Conservation (phyloP, 2,329 filamentous ascomycete species). For the Alternaria sp. region DNA sequence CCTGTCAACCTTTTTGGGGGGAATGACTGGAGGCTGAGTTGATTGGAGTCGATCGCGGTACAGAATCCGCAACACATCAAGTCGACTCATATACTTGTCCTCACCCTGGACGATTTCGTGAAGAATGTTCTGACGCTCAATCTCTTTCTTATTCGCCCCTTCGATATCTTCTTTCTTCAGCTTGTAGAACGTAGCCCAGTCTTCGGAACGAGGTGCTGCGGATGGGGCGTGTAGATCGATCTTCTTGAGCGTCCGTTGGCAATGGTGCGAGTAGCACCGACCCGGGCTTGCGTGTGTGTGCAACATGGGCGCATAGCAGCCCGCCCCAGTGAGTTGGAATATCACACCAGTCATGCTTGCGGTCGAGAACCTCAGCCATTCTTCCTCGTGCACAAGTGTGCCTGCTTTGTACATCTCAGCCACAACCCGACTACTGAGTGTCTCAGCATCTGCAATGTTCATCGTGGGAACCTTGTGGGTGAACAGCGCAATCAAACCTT, state of each 20-base stretch:
- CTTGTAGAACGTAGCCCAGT: constrained; percentile 91
- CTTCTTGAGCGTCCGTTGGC: constrained; percentile 92
- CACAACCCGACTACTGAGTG: constrained; percentile 78
- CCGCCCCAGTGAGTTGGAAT: constrained; percentile 88
- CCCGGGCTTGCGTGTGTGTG: constrained; percentile 74
- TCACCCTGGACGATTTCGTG: constrained; percentile 96
- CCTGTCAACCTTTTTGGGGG: constrained; percentile 76
- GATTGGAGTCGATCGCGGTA: constrained; percentile 82
- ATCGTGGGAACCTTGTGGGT: constrained; percentile 96
- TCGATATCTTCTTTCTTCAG: constrained; percentile 80
- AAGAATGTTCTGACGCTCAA: constrained; percentile 90
- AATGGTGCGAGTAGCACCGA: constrained; percentile 92
- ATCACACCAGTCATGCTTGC: constrained; percentile 86
- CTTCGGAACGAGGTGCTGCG: constrained; percentile 70
- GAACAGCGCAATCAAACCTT: constrained; percentile 87
- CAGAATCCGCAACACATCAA: constrained; percentile 83
- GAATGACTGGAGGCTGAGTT: constrained; percentile 81
- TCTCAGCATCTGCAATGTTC: constrained; percentile 97
- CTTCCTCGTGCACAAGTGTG: constrained; percentile 85
- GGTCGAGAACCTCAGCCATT: constrained; percentile 93
- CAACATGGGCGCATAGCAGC: constrained; percentile 87
- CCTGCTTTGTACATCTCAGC: constrained; percentile 79
- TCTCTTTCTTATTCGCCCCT: constrained; percentile 79
- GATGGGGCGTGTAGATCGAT: constrained; percentile 83
- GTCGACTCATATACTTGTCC: constrained; percentile 86